Conservation (phyloP, 2,329 filamentous ascomycete species). For the Parasarocladium wereldwijsianum region DNA sequence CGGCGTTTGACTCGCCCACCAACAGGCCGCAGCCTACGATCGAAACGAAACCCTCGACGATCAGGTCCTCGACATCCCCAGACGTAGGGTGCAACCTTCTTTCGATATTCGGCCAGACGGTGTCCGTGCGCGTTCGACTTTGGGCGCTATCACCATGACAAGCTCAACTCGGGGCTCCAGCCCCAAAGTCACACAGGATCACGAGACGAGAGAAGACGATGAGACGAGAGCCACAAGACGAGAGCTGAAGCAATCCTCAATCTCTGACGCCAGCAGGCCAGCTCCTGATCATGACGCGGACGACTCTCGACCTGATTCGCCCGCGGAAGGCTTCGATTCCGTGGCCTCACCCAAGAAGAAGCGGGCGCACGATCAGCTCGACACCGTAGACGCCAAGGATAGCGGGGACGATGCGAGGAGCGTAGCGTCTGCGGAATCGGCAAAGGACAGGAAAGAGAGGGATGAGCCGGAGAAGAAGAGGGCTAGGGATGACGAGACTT, state of each 20-base stretch:
- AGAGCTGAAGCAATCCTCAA: constrained; percentile 49
- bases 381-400: constrained; percentile 26
- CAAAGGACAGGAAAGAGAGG: constrained; percentile 30
- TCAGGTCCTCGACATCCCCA: too few species aligned
- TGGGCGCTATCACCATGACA: constrained; percentile 29
- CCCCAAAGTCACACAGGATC: constrained; percentile 20
- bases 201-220: constrained; percentile 38
- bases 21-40: too few species aligned
- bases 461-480: constrained; percentile 52
- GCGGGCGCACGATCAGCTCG: constrained; percentile 43
- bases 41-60: too few species aligned
- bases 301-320: constrained; percentile 16
- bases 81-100: too few species aligned
- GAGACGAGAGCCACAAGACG: constrained; percentile 49
- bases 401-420: constrained; percentile 28
- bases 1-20: too few species aligned
- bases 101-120: too few species aligned
- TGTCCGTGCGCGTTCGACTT: too few species aligned
- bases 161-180: constrained; percentile 27
- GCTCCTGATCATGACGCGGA: constrained; percentile 12
- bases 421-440: constrained; percentile 25
- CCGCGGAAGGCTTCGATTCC: constrained; percentile 8
- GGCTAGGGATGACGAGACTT: constrained; percentile 34
- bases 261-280: constrained; percentile 29
- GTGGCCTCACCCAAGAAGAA: constrained; percentile 52